Conservation (phyloP, 148 eudicot genomes). For the Polygonum maritimum region DNA sequence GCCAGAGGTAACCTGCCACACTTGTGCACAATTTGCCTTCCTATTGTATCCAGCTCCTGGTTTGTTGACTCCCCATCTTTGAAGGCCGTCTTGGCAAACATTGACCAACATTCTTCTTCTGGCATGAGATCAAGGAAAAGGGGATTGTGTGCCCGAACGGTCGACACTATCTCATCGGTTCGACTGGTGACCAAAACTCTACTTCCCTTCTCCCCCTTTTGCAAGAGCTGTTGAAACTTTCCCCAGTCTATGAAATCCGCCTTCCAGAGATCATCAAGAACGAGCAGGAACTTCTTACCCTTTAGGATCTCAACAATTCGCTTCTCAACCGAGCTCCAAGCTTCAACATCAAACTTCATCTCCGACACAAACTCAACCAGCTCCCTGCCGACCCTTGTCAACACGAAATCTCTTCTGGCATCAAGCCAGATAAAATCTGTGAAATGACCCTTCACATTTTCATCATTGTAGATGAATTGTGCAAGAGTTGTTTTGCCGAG, state of each 20-base stretch:
- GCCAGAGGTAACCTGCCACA: not conserved
- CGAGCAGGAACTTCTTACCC: slow-evolving; percentile 1
- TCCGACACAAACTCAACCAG: not conserved
- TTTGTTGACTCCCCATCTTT: not conserved
- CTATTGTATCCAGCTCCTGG: not conserved
- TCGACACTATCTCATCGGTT: not conserved
- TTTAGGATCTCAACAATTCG: not conserved
- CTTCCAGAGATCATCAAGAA: slow-evolving; percentile 1
- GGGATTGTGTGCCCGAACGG: not conserved
- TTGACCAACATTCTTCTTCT: slow-evolving; percentile 1
- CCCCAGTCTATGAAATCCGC: not conserved
- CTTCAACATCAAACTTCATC: not conserved
- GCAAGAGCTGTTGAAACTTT: not conserved
- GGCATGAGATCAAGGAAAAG: not conserved
- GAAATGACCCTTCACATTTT: not conserved
- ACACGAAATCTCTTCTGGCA: not conserved
- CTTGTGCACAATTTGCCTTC: not conserved
- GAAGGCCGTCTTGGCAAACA: not conserved
- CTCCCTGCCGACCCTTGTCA: not conserved
- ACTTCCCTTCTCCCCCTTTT: not conserved
- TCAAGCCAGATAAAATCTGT: not conserved
- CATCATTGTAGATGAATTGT: not conserved
- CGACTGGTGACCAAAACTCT: not conserved
- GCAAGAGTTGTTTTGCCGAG: slow-evolving; percentile 6
- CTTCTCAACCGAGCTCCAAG: not conserved